phyloP scores from a whole-genome alignment of 257 asterid genomes.

The Rubia yunnanensis region DNA sequence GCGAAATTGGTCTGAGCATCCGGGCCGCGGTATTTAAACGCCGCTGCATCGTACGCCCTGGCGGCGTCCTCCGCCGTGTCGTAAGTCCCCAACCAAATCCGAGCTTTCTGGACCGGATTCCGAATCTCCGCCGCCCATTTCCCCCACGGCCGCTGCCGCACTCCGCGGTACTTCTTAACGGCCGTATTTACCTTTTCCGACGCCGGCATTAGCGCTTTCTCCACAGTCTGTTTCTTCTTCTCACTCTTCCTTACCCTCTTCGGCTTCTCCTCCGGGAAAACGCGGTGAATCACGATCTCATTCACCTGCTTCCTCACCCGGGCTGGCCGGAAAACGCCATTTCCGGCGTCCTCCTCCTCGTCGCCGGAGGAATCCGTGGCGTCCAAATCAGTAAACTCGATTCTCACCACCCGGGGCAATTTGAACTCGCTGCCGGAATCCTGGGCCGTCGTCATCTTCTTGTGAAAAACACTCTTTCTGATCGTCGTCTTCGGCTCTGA shows the following conservation, averaged over 20 bases:
- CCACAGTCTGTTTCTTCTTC: conserved; percentile 5
- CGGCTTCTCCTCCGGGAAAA: neutral
- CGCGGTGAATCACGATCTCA: conserved; percentile 36
- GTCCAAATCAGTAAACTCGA: conserved; percentile 51
- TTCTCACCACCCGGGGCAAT: conserved; percentile 39
- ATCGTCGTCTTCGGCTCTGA: too few relatives aligned
- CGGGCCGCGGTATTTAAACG: conserved; percentile 48
- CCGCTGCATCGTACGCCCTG: conserved; percentile 48
- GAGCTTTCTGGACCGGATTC: conserved; percentile 34
- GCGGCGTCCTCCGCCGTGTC: conserved; percentile 84
- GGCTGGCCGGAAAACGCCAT: conserved; percentile 12
- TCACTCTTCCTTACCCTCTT: neutral
- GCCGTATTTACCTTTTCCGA: neutral
- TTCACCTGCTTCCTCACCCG: conserved; percentile 28
- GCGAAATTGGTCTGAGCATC: conserved; percentile 47
- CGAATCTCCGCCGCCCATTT: conserved; percentile 89
- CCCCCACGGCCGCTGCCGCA: conserved; percentile 79
- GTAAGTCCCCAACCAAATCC: conserved; percentile 74
- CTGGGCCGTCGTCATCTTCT: neutral
- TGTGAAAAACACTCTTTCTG: neutral
- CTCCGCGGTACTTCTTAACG: conserved; percentile 58
- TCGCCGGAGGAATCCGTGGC: conserved; percentile 71
- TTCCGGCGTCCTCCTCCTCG: conserved; percentile 8
- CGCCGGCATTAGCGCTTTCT: neutral
- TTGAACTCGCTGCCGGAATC: neutral